Percentiles rank a stretch among this genome's conserved stretches.
phyloP scores from a whole-genome alignment of 129 eudicot genomes.

The Dittrichia graveolens region DNA sequence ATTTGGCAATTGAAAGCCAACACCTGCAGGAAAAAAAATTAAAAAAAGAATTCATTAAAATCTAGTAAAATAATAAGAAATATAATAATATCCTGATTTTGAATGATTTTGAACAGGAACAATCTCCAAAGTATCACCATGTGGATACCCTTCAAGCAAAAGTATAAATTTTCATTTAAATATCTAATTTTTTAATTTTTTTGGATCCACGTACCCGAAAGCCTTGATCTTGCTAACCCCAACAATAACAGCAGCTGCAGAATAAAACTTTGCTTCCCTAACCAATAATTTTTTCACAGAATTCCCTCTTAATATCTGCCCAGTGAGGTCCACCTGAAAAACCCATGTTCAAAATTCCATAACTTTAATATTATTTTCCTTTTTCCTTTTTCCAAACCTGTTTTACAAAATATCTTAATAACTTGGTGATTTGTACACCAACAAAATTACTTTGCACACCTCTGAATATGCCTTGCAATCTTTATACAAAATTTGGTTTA shows the following conservation, averaged over 20 bases:
- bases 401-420: neutral
- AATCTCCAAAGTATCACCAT: neutral
- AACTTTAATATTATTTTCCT: neutral
- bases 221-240: constrained; percentile 65
- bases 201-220: constrained; percentile 49
- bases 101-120: neutral
- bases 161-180: neutral
- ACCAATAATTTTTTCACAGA: constrained; percentile 75
- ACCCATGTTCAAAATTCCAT: neutral
- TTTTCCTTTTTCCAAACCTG: neutral
- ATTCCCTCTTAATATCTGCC: constrained; percentile 59
- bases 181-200: neutral
- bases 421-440: neutral
- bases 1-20: constrained; percentile 76
- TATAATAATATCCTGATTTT: neutral
- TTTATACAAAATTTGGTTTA: no score
- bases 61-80: neutral
- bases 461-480: no score
- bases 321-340: constrained; percentile 71
- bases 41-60: neutral
- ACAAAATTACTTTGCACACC: no score
- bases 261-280: constrained; percentile 75
- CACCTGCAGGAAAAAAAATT: constrained; percentile 41
- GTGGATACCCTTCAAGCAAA: neutral
- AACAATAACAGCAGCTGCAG: constrained; percentile 67